phyloP scores from a whole-genome alignment of 306 rosid species.

The Casuarina glauca region DNA sequence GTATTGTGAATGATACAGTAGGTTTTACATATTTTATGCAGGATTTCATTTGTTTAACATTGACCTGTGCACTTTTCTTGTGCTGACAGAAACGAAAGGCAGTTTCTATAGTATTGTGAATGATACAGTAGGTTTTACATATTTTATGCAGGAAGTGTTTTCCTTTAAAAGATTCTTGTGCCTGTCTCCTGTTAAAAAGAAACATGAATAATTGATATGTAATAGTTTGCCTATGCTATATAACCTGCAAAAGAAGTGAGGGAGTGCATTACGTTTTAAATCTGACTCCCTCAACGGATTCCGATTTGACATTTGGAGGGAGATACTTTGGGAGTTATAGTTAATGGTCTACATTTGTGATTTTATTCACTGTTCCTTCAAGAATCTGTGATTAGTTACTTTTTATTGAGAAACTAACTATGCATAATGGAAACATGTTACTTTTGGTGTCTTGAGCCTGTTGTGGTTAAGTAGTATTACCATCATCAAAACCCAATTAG shows the following conservation, averaged over 20 bases:
- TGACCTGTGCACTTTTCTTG: neutral
- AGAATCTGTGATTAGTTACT: neutral
- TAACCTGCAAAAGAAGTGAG: neutral
- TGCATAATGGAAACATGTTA: neutral
- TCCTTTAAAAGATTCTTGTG: neutral
- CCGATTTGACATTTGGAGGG: no score
- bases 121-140: no score
- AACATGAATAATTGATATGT: neutral
- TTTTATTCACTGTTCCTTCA: neutral
- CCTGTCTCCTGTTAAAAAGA: neutral
- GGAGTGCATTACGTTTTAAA: no score
- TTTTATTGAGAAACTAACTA: neutral
- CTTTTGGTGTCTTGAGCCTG: neutral
- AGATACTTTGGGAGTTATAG: neutral
- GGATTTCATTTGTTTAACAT: neutral
- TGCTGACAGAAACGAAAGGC: neutral
- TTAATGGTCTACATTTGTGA: neutral
- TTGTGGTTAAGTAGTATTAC: neutral
- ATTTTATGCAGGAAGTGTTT: neutral
- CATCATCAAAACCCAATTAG: neutral
- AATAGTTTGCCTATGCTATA: neutral
- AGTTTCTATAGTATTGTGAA: neutral
- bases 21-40: neutral
- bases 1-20: no score
- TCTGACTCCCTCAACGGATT: no score